These are phyloP conservation scores for Termitomyces sp. DNA, from an alignment of 768 basidiomycete species.

Conservation along the genomic window DNA sequence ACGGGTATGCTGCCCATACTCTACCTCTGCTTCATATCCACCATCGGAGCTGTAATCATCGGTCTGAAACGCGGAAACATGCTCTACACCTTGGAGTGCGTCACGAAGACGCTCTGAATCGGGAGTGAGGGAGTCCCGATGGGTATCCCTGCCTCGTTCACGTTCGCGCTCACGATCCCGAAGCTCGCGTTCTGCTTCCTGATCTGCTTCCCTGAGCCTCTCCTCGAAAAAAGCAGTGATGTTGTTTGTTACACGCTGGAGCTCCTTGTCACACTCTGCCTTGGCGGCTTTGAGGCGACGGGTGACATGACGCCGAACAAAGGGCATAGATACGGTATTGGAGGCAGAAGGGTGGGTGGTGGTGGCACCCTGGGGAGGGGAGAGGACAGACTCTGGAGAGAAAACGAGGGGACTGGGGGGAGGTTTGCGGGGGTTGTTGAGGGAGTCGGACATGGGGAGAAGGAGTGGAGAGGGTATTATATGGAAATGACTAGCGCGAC, in stretches of 20 bases:
- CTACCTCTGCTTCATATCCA: constrained; percentile 76
- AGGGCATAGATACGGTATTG: constrained; percentile 87
- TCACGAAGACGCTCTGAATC: constrained; percentile 57
- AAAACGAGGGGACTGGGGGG: constrained; percentile 82
- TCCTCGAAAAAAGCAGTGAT: constrained; percentile 96
- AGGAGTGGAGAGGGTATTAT: constrained; percentile 9
- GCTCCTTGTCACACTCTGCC: constrained; percentile 93
- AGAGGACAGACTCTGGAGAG: constrained; percentile 58
- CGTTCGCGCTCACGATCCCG: constrained; percentile 31
- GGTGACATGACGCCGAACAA: constrained; percentile 89
- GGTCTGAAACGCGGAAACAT: constrained; percentile 50
- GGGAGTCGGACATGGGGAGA: constrained; percentile 45
- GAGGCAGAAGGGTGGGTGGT: constrained; percentile 44
- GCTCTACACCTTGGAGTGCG: constrained; percentile 54
- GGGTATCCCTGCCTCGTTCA: constrained; percentile 35
- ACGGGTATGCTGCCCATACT: constrained; percentile 60
- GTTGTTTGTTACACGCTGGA: constrained; percentile 87
- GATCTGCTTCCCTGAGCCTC: constrained; percentile 72
- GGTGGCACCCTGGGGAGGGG: constrained; percentile 37
- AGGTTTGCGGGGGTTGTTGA: constrained; percentile 43
- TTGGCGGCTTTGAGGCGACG: constrained; percentile 92
- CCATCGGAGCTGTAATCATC: constrained; percentile 79
- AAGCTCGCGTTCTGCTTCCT: constrained; percentile 61
- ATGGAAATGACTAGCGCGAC: constrained; percentile 18
- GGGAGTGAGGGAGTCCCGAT: constrained; percentile 52